Evolutionary conservation across 2,329 filamentous ascomycete genomes (phyloP).

Genomic region (Ampelomyces quisqualis): DNA sequence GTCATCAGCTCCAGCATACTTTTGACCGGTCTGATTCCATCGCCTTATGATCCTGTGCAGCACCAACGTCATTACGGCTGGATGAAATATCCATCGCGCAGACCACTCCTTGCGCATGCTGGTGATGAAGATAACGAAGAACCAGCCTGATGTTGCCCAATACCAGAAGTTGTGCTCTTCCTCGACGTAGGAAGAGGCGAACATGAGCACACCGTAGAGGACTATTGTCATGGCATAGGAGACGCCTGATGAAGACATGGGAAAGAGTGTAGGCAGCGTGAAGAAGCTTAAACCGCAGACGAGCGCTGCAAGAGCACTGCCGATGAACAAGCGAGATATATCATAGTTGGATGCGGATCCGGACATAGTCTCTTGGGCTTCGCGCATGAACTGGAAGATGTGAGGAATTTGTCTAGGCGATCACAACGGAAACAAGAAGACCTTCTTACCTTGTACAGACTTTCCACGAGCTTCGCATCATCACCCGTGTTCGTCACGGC

Average conservation of each 20-base stretch:
- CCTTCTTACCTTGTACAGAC: background rate
- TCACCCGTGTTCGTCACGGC: conserved; percentile 16
- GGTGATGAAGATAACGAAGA: conserved; percentile 51
- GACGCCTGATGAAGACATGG: conserved; percentile 54
- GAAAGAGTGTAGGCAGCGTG: conserved; percentile 40
- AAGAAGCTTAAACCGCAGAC: conserved; percentile 46
- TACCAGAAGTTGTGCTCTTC: conserved; percentile 99
- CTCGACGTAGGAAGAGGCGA: conserved; percentile 95
- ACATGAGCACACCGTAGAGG: conserved; percentile 85
- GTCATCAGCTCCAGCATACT: conserved; percentile 87
- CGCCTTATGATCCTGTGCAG: conserved; percentile 67
- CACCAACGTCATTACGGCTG: conserved; percentile 55
- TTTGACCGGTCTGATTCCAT: conserved; percentile 98
- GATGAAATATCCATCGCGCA: conserved; percentile 30
- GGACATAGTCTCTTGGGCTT: conserved; percentile 78
- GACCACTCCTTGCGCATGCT: conserved; percentile 35
- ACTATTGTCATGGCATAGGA: conserved; percentile 40
- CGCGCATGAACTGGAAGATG: conserved; percentile 66
- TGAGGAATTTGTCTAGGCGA: no score
- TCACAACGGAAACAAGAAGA: no score
- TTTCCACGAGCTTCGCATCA: conserved; percentile 31
- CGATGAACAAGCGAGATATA: conserved; percentile 59
- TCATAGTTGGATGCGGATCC: conserved; percentile 92
- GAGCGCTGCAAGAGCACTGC: conserved; percentile 48
- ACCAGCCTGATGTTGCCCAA: conserved; percentile 76